These are phyloP conservation scores for Escovopsis sp. DNA, from an alignment of 2,329 filamentous ascomycete species.

Conservation along the genomic window DNA sequence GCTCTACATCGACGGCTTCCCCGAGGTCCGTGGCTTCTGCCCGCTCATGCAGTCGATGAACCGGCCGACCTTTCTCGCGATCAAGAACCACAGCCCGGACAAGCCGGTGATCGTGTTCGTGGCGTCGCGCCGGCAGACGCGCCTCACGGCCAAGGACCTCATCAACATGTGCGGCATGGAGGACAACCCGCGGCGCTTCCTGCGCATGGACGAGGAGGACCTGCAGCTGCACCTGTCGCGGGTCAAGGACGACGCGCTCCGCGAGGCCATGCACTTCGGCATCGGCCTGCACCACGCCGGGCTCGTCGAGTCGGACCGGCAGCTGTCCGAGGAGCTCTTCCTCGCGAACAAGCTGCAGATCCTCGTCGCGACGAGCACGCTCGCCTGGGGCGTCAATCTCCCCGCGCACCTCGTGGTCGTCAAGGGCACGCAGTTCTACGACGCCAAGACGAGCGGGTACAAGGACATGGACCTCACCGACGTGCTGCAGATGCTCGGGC, in stretches of 20 bases:
- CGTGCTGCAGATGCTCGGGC: constrained; percentile 92
- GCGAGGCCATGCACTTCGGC: constrained; percentile 90
- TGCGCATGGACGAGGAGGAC: constrained; percentile 90
- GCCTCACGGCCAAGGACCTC: constrained; percentile 85
- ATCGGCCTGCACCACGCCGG: constrained; percentile 96
- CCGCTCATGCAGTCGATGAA: constrained; percentile 99
- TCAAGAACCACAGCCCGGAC: constrained; percentile 89
- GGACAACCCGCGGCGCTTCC: constrained; percentile 85
- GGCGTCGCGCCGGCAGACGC: constrained; percentile 84
- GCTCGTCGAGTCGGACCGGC: constrained; percentile 85
- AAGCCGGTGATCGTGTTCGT: constrained; percentile 99
- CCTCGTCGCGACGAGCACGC: constrained; percentile 82
- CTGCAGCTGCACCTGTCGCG: constrained; percentile 72
- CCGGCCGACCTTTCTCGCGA: constrained; percentile 84
- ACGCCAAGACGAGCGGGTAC: constrained; percentile 94
- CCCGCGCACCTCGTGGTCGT: constrained; percentile 94
- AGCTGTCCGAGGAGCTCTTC: constrained; percentile 86
- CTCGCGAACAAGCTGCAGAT: constrained; percentile 97
- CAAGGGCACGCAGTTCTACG: constrained; percentile 95
- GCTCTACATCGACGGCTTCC: constrained; percentile 95
- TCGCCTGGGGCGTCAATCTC: constrained; percentile 96
- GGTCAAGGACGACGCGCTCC: constrained; percentile 84
- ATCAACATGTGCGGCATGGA: constrained; percentile 99
- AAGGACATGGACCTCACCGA: constrained; percentile 98
- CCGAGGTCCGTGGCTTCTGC: constrained; percentile 87